These are phyloP conservation scores for Annulohypoxylon stygium DNA, from an alignment of 495 filamentous ascomycete species.

Conservation along the genomic window DNA sequence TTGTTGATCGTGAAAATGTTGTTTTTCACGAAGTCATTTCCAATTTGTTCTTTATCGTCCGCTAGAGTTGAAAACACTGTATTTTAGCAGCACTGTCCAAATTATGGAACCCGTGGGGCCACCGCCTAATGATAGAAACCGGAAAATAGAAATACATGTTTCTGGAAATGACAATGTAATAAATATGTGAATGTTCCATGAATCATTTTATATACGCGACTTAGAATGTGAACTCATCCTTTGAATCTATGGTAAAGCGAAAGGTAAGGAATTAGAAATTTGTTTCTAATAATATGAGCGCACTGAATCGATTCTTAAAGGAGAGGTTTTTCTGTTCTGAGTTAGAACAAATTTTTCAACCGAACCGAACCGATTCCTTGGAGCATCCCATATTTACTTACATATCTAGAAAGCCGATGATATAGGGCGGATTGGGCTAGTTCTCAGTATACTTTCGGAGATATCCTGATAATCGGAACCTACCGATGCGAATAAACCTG, in stretches of 20 bases:
- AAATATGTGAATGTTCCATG: background rate
- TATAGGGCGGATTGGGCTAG: background rate
- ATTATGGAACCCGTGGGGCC: background rate
- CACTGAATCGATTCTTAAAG: background rate
- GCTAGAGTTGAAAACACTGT: background rate
- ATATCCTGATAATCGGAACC: slow-evolving; percentile 1
- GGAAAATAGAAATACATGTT: background rate
- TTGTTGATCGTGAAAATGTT: background rate
- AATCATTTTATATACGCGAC: background rate
- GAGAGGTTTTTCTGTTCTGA: background rate
- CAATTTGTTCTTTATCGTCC: background rate
- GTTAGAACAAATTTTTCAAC: background rate
- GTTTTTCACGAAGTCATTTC: background rate
- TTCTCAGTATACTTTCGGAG: slow-evolving; percentile 4
- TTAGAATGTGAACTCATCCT: background rate
- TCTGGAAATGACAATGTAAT: background rate
- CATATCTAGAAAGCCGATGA: background rate
- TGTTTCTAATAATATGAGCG: background rate
- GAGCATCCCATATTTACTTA: background rate
- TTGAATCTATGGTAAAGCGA: background rate
- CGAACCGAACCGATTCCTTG: background rate
- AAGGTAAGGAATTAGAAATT: background rate
- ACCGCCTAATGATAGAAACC: background rate
- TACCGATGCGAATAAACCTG: background rate
- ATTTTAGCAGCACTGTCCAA: background rate